Evolutionary conservation across 208 protist species (phyloP), one percentile per base, ranked within the genome.

Genomic region (Acanthamoeba quina): DNA sequence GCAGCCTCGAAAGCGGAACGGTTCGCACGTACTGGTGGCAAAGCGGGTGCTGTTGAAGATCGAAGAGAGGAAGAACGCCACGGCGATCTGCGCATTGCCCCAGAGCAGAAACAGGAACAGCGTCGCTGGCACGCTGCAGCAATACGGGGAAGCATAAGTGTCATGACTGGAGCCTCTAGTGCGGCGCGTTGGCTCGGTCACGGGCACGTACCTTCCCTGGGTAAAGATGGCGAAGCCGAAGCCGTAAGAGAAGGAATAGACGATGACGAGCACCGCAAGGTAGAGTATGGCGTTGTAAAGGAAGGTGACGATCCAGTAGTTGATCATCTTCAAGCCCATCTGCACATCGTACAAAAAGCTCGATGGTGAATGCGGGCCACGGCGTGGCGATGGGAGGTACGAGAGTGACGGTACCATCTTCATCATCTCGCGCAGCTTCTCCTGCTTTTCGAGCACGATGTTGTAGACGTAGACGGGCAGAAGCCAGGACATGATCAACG

Each of bases 341-440:
- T 92, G 41, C 4, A 49, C 13, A 80, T n/a, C 15, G 26, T 76
- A 41, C 10, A 76, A 17, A 54, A 10, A 54, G 15, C 49, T 54
- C 13, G 13, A 5, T 56, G 11, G 17, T 66, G 78, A 86, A 89
- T 26, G 82, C 9, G 49, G 15, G n/a, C 17, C 21, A 90, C 17
- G 17, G 9, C 31, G 85, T 52, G 34, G 86, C 21, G 29, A 3
- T 49, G 19, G 83, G 74, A 70, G 29, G 41, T 0, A 6, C 10
- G 15, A 64, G 58, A n/a, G 58, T 26, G 58, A 64, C 15, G 13
- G 58, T 92, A 76, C 88, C 88, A 83, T 94, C 52, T 94, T 94
- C 91, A 94, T 94, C 91, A 94, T 94, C 58, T 94, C 91, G 89
- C 91, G 41, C 34, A 94, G 34, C 91, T 94, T 94, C 66, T 94